Base-by-base conservation (phyloP, 1,139 yeast genomes). In the Neolecta irregularis region DNA sequence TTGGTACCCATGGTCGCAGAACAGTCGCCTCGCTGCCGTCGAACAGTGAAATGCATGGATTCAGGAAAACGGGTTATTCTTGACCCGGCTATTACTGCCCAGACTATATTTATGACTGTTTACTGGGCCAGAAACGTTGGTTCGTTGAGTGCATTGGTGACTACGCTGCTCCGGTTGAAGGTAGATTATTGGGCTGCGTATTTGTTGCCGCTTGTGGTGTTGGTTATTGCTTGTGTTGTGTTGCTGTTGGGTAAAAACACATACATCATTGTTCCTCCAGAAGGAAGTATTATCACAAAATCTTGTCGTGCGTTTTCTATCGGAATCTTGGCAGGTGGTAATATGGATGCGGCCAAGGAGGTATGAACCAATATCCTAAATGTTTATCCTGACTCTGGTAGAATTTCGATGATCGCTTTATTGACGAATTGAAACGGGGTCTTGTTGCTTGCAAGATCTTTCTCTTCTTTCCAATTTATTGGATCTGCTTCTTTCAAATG, bases 61-160 rank as follows among this genome's bases (percentile, higher is more conserved):
- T 52, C 60, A 30, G 92, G 81, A 35, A 75, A 72, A 49, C 61
- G 65, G 31, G 85, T 77, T 22, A 67, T 80, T 46, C 66, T 75
- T 30, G 88, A 77, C 49, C 75, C 79, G 37, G 67, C 70, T 47
- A 63, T 72, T 41, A 72, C 93, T 9, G 60, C 77, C 41, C 81
- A 77, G 58, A 67, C 78, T 54, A 66, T 80, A 58, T 74, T 81
- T 44, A 66, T 77, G 63, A 61, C 74, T 25, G 81, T 80, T 56
- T 80, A 80, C 58, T 65, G 80, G 68, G 66, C 79, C 50, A 75
- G 80, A 53, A 81, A 81, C 53, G 59, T 77, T 46, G 93, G 93
- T 37, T 73, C 91, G 6, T 65, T 80, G 47, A 67, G 79, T 42
- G 75, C 78, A 41, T 64, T 80, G 44, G 83, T 83, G 30, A 76